phyloP scores from a whole-genome alignment of 768 basidiomycete genomes.

The Lactarius sp. region DNA sequence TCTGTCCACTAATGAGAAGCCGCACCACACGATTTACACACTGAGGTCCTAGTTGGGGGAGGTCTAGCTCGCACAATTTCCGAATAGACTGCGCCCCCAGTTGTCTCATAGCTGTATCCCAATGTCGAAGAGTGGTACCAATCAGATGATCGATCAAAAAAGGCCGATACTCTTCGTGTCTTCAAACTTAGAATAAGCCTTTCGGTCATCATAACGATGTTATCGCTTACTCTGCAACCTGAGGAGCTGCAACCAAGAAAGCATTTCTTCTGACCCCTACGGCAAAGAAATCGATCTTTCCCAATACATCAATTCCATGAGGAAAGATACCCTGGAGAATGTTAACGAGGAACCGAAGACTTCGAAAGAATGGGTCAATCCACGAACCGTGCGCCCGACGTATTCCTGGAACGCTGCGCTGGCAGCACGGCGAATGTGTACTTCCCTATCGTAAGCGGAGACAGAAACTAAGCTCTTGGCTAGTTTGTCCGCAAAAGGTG shows the following conservation, averaged over 20 bases:
- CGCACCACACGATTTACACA: constrained; percentile 52
- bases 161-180: constrained; percentile 71
- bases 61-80: constrained; percentile 58
- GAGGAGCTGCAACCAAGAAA: constrained; percentile 78
- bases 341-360: constrained; percentile 14
- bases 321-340: constrained; percentile 72
- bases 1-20: constrained; percentile 19
- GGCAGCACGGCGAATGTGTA: constrained; percentile 90
- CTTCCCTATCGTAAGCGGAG: constrained; percentile 87
- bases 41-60: constrained; percentile 46
- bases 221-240: constrained; percentile 73
- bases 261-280: constrained; percentile 82
- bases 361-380: neutral
- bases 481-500: constrained; percentile 57
- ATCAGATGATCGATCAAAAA: constrained; percentile 69
- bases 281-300: constrained; percentile 92
- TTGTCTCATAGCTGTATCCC: constrained; percentile 79
- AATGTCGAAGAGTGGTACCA: constrained; percentile 74
- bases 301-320: constrained; percentile 89
- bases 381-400: constrained; percentile 84
- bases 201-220: constrained; percentile 10
- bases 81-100: constrained; percentile 73
- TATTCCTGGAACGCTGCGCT: constrained; percentile 98
- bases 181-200: constrained; percentile 32
- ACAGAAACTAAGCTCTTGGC: constrained; percentile 72